A percentile compares a stretch with the other conserved stretches of the same genome.
These are phyloP conservation scores for Podila minutissima DNA, from an alignment of 192 early-diverging fungal species.

Conservation along the genomic window DNA sequence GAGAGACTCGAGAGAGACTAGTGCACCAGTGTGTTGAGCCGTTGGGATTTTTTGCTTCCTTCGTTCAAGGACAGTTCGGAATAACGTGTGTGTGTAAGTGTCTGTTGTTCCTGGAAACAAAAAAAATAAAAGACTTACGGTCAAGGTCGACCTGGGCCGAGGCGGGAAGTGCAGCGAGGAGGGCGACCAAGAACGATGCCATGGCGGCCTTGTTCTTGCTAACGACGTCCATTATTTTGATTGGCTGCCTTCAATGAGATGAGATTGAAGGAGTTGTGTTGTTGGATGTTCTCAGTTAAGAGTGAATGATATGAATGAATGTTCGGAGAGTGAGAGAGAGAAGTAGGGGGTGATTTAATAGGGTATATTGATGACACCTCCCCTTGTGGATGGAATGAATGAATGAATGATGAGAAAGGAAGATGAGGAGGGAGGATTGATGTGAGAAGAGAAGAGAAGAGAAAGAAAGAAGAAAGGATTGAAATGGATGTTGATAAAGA, in stretches of 20 bases:
- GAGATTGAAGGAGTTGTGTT: background rate
- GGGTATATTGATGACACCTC: background rate
- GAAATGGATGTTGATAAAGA: slow-evolving; percentile 4
- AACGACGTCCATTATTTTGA: slow-evolving; percentile 33
- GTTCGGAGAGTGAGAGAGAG: background rate
- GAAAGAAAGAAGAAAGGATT: background rate
- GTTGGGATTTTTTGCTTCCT: no score
- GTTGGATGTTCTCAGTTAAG: background rate
- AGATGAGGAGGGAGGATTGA: slow-evolving; percentile 7
- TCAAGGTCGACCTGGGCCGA: slow-evolving; percentile 26
- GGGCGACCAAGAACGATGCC: slow-evolving; percentile 41
- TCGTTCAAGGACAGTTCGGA: background rate
- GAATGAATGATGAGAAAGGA: background rate
- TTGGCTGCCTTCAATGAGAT: slow-evolving; percentile 7
- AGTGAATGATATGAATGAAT: background rate
- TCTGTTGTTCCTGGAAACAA: background rate
- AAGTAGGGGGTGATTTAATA: background rate
- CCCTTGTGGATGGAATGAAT: background rate
- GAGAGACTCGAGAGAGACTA: no score
- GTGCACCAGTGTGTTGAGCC: no score
- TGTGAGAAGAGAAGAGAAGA: slow-evolving; percentile 6
- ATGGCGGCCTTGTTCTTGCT: slow-evolving; percentile 47
- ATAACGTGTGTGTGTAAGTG: background rate
- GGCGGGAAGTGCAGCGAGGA: slow-evolving; percentile 38
- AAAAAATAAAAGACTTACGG: slow-evolving; percentile 18